These are phyloP conservation scores for Pogostemon cablin DNA, from an alignment of 257 asterid genomes.

Conservation along the genomic window DNA sequence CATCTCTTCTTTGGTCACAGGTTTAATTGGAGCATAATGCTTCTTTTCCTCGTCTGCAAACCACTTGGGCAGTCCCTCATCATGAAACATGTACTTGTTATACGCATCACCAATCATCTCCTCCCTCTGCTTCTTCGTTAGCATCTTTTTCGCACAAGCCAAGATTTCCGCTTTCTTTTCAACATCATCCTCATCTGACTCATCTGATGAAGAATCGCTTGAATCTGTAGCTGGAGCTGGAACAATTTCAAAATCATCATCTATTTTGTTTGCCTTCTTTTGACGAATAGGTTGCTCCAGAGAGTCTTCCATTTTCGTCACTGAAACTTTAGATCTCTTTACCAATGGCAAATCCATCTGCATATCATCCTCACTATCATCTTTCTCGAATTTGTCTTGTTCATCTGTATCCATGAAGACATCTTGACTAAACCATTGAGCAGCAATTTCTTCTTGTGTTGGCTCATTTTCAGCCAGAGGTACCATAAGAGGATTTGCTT, in stretches of 20 bases:
- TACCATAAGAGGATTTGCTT: slow-evolving; percentile 82
- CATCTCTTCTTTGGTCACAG: slow-evolving; percentile 81
- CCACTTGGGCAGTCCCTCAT: slow-evolving; percentile 87
- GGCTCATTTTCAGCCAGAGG: slow-evolving; percentile 66
- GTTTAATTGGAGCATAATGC: slow-evolving; percentile 74
- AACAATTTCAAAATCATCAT: slow-evolving; percentile 74
- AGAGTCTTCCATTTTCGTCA: slow-evolving; percentile 33
- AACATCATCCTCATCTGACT: slow-evolving; percentile 59
- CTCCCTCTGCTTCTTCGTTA: slow-evolving; percentile 80
- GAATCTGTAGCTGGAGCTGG: slow-evolving; percentile 88
- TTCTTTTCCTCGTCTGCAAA: slow-evolving; percentile 75
- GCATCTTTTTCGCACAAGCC: slow-evolving; percentile 85
- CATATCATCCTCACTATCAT: slow-evolving; percentile 82
- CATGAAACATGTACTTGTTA: slow-evolving; percentile 83
- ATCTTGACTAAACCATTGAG: slow-evolving; percentile 92
- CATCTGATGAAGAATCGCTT: slow-evolving; percentile 70
- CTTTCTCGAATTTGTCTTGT: slow-evolving; percentile 45
- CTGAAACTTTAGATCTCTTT: not conserved
- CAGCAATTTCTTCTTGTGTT: slow-evolving; percentile 75
- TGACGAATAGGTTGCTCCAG: slow-evolving; percentile 33
- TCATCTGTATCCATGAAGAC: slow-evolving; percentile 75
- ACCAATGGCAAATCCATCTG: slow-evolving; percentile 28
- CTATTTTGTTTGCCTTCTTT: slow-evolving; percentile 26
- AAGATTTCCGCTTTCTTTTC: slow-evolving; percentile 78
- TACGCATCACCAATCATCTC: slow-evolving; percentile 84